Evolutionary conservation across 352 stramenopile species (phyloP).

Genomic region (Phytophthora fragariae): DNA sequence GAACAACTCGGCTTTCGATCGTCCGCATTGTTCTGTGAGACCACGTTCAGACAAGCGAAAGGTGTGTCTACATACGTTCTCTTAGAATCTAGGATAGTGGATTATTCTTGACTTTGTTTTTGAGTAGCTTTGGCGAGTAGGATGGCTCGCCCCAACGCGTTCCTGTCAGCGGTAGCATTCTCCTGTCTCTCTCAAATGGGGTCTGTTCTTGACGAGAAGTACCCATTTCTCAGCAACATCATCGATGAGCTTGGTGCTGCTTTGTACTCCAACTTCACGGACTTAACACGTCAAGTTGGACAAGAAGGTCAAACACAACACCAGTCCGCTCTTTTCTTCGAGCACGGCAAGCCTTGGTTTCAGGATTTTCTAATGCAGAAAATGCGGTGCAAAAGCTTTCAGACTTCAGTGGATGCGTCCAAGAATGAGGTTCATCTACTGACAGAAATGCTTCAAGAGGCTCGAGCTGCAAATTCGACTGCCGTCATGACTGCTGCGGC

Average conservation of each 20-base stretch:
- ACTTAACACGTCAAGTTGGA: slow-evolving; percentile 26
- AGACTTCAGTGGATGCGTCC: slow-evolving; percentile 21
- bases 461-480: slow-evolving; percentile 23
- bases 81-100: background rate
- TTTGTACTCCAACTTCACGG: slow-evolving; percentile 54
- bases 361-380: slow-evolving; percentile 45
- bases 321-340: slow-evolving; percentile 54
- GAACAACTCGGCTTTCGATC: slow-evolving; percentile 66
- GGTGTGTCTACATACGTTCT: slow-evolving; percentile 27
- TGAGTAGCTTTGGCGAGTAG: slow-evolving; percentile 42
- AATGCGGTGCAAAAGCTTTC: slow-evolving; percentile 27
- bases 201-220: slow-evolving; percentile 48
- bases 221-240: slow-evolving; percentile 55
- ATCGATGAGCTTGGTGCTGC: slow-evolving; percentile 47
- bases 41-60: slow-evolving; percentile 67
- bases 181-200: slow-evolving; percentile 60
- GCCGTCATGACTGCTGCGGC: slow-evolving; percentile 20
- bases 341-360: slow-evolving; percentile 60
- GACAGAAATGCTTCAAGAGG: slow-evolving; percentile 51
- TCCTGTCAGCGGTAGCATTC: slow-evolving; percentile 61
- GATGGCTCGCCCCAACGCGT: slow-evolving; percentile 62
- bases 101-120: slow-evolving; percentile 1
- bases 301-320: slow-evolving; percentile 19
- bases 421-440: slow-evolving; percentile 53
- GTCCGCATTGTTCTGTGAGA: slow-evolving; percentile 65